A percentile compares a stretch with the other conserved stretches of the same genome.
Evolutionary conservation across 352 stramenopile species (phyloP).

Genomic region (Pythium angustatum): DNA sequence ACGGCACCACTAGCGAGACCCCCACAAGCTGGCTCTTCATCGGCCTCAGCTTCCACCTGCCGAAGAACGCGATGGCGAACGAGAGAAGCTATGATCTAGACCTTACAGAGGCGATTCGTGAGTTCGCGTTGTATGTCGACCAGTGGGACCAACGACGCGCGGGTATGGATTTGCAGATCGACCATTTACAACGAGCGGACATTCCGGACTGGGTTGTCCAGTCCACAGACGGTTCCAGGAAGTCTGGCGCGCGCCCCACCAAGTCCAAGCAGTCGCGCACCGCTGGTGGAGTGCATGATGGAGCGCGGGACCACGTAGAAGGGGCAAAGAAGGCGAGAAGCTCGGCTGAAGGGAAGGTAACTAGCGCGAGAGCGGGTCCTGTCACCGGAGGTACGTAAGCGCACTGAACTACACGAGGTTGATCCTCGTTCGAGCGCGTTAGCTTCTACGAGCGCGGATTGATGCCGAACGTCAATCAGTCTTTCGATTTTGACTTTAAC

Average conservation of each 20-base stretch:
- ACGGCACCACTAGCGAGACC: constrained; percentile 23
- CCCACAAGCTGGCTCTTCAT: constrained; percentile 79
- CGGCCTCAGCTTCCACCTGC: constrained; percentile 61
- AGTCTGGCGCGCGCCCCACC: neutral
- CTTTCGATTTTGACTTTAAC: neutral
- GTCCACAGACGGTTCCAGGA: constrained; percentile 25
- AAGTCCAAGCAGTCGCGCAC: constrained; percentile 21
- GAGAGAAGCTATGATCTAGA: constrained; percentile 45
- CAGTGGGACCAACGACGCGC: constrained; percentile 71
- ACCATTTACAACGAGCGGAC: constrained; percentile 56
- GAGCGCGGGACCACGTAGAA: neutral
- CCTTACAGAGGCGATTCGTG: constrained; percentile 67
- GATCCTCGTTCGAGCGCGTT: no score
- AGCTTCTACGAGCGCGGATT: no score
- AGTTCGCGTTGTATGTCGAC: constrained; percentile 76
- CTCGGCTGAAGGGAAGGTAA: neutral
- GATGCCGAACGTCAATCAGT: no score
- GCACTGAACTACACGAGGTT: no score
- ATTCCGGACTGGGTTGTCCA: constrained; percentile 71
- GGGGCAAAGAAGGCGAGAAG: constrained; percentile 17
- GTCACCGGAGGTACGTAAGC: constrained; percentile 10
- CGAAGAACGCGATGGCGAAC: constrained; percentile 24
- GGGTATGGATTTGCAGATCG: constrained; percentile 83
- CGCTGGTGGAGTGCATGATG: neutral
- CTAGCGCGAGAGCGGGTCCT: neutral